These are phyloP conservation scores for Phaeoacremonium minimum DNA, from an alignment of 2,329 filamentous ascomycete genomes.

Conservation along the genomic window DNA sequence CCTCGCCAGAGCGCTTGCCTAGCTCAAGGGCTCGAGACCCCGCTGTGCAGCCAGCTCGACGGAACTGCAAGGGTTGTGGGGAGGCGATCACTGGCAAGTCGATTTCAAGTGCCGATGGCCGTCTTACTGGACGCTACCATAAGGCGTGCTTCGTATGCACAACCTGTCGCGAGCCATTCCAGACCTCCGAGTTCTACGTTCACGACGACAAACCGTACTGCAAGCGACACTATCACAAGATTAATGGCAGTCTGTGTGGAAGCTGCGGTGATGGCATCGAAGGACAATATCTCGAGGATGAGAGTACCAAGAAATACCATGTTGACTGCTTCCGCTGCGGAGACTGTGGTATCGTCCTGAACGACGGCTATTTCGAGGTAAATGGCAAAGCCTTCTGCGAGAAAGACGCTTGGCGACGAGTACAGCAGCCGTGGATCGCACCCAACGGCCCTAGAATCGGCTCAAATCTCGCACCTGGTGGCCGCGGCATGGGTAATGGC, in stretches of 20 bases:
- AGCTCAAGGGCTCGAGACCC: conserved; percentile 31
- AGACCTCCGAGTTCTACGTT: conserved; percentile 89
- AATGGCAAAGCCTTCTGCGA: conserved; percentile 79
- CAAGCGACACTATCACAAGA: conserved; percentile 84
- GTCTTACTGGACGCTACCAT: conserved; percentile 89
- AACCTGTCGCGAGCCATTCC: conserved; percentile 76
- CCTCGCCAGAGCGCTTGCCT: conserved; percentile 3
- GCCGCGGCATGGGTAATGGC: conserved; percentile 8
- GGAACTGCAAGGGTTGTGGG: conserved; percentile 79
- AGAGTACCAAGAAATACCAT: conserved; percentile 75
- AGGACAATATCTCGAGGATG: conserved; percentile 87
- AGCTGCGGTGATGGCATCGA: conserved; percentile 84
- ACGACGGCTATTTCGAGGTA: conserved; percentile 89
- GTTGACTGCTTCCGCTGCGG: conserved; percentile 80
- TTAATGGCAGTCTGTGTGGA: conserved; percentile 82
- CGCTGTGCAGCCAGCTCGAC: conserved; percentile 44
- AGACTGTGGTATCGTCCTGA: conserved; percentile 69
- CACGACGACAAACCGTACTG: conserved; percentile 85
- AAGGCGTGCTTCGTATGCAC: conserved; percentile 91
- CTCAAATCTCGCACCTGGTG: conserved; percentile 9
- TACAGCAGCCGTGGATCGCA: conserved; percentile 18
- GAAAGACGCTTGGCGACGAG: conserved; percentile 66
- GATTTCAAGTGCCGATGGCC: conserved; percentile 87
- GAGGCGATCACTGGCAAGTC: conserved; percentile 82
- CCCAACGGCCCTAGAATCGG: conserved; percentile 9